A percentile compares a stretch with the other conserved stretches of the same genome.
Conservation (phyloP, 2,329 filamentous ascomycete genomes). For the Aspergillus uvarum region DNA sequence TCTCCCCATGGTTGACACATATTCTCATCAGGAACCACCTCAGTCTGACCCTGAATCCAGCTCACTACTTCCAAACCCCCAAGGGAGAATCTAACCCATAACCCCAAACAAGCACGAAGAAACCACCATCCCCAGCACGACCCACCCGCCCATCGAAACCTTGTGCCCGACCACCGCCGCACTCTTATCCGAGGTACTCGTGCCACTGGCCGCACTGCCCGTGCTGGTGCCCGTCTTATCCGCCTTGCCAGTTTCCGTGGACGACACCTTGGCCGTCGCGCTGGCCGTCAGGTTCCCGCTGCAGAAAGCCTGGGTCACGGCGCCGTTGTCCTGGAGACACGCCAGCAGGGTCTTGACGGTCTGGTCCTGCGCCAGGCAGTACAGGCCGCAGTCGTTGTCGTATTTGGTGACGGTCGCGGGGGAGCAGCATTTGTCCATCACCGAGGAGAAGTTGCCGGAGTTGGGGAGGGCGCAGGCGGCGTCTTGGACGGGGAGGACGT, state of each 20-base stretch:
- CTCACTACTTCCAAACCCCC: too few relatives aligned
- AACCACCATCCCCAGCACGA: slow-evolving; percentile 1
- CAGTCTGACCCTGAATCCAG: too few relatives aligned
- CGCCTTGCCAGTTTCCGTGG: slow-evolving; percentile 27
- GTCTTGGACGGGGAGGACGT: slow-evolving; percentile 47
- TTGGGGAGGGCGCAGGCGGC: slow-evolving; percentile 47
- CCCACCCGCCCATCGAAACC: neutral
- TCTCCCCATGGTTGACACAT: too few relatives aligned
- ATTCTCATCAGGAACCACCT: neutral
- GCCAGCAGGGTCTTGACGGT: slow-evolving; percentile 34
- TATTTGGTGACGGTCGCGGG: slow-evolving; percentile 47
- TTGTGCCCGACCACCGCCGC: too few relatives aligned
- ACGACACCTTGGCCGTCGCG: slow-evolving; percentile 37
- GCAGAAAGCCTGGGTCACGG: slow-evolving; percentile 48
- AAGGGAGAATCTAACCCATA: neutral
- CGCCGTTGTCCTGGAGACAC: slow-evolving; percentile 46
- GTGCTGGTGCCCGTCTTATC: neutral
- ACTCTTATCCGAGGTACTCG: neutral
- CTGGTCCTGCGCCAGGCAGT: slow-evolving; percentile 50
- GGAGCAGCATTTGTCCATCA: slow-evolving; percentile 50
- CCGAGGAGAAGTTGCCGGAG: slow-evolving; percentile 43
- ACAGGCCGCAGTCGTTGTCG: slow-evolving; percentile 51
- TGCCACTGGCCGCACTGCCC: slow-evolving; percentile 1
- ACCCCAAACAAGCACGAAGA: too few relatives aligned
- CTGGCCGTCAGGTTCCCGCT: slow-evolving; percentile 38